phyloP scores from a whole-genome alignment of 306 rosid genomes.

The Betula pendula region DNA sequence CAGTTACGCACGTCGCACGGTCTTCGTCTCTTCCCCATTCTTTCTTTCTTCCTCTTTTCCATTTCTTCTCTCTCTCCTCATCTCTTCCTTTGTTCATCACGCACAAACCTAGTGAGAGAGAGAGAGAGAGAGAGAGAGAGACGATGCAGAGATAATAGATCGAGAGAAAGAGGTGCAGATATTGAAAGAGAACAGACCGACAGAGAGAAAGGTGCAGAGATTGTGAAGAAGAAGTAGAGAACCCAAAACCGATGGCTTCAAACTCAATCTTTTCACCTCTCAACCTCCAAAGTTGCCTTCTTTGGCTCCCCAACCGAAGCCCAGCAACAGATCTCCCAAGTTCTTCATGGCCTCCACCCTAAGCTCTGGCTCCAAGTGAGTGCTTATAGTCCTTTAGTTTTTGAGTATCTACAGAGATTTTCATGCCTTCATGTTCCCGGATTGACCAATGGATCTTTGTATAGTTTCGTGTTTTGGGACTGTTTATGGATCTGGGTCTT shows the following conservation, averaged over 20 bases:
- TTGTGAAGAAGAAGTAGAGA: no score
- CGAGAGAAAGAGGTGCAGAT: no score
- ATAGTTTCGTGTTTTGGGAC: background rate
- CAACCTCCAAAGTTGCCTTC: slow-evolving; percentile 54
- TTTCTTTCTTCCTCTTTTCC: no score
- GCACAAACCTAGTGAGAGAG: no score
- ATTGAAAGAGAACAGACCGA: no score
- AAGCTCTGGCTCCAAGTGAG: slow-evolving; percentile 67
- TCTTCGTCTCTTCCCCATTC: no score
- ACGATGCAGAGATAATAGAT: no score
- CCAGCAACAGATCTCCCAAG: slow-evolving; percentile 77
- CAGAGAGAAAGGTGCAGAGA: no score
- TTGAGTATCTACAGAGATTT: background rate
- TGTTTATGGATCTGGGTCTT: slow-evolving; percentile 29
- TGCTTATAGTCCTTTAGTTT: background rate
- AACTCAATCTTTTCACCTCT: slow-evolving; percentile 36
- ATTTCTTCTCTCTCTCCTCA: no score
- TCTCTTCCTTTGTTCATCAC: no score
- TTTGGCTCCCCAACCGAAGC: slow-evolving; percentile 57
- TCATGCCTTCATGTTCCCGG: background rate
- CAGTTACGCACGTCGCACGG: no score
- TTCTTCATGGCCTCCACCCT: slow-evolving; percentile 87
- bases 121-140: no score
- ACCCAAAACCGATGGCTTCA: slow-evolving; percentile 53
- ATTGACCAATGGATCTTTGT: slow-evolving; percentile 18